These are phyloP conservation scores for Gossypioides kirkii DNA, from an alignment of 345 rosid genomes.

Conservation along the genomic window DNA sequence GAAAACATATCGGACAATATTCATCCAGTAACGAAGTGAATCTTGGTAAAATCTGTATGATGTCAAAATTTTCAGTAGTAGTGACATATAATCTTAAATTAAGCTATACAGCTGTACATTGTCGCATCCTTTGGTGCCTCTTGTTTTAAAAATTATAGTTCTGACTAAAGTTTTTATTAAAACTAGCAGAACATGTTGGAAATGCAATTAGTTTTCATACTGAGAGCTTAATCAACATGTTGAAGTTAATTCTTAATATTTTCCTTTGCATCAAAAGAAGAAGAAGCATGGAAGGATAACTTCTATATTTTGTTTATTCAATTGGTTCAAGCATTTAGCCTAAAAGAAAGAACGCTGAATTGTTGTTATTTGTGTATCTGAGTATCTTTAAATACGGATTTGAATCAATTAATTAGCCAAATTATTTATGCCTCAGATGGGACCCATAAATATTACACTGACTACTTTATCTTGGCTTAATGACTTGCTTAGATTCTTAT, in stretches of 20 bases:
- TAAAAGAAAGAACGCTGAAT: not conserved
- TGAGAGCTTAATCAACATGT: not conserved
- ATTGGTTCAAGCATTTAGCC: conserved; percentile 1
- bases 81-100: not conserved
- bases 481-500: not conserved
- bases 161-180: not conserved
- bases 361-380: not conserved
- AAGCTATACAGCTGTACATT: not conserved
- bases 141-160: not conserved
- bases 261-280: not conserved
- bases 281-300: not conserved
- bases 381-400: not conserved
- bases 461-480: not conserved
- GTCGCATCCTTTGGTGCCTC: not conserved
- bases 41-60: not conserved
- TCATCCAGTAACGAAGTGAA: not conserved
- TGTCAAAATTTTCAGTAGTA: not conserved
- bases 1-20: not conserved
- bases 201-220: not conserved
- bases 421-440: conserved; percentile 1
- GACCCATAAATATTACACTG: not conserved
- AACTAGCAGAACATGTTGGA: not conserved
- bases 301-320: not conserved
- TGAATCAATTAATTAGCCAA: not conserved
- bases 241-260: not conserved